Base-by-base conservation (phyloP, 2,329 filamentous ascomycete genomes). In the Seiridium cupressi region DNA sequence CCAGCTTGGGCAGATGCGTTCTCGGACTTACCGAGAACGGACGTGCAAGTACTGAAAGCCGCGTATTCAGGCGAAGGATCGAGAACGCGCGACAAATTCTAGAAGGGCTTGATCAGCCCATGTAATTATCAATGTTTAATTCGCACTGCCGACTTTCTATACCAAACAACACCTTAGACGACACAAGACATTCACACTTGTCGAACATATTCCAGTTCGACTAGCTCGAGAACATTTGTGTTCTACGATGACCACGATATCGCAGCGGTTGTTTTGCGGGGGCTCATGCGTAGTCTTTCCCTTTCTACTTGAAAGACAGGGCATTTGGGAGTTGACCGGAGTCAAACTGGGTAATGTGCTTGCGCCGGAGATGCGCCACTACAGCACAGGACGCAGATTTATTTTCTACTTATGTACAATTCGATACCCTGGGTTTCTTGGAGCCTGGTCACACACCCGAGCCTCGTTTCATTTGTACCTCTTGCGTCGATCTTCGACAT, bases 71-170 rank as follows among this genome's bases (percentile, higher is more conserved):
- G 61, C 80, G 89, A 63, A 82, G 90, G 65, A 81, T 97, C 55
- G 91, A 96, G 65, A 85, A 87, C 57, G 93, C 92, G 4, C 86
- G 88, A 61, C 82, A 85, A 57, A 83, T 91, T 3, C 78, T 96
- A 36, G 91, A 94, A 65, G 91, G 91, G 4, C 77, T 87, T 61
- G 82, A 88, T 63, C 80, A 66, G 56, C 40, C 61, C 5, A 49
- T 56, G 35, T 66, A 63, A 68, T 48, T 11, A 10, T 48, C 46
- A 48, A 48, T 48, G 46, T 48, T n/a, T 48, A 48, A 48, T 48
- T 48, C n/a, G 46, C 18, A 26, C 18, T 26, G 18, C 18, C 18
- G 18, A 26, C 18, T 26, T 26, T 26, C 18, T 26, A 26, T 26
- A 26, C 18, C 18, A 26, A 26, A 26, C 18, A 26, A 26, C 18